These are phyloP conservation scores for Crepidotus variabilis DNA, from an alignment of 768 basidiomycete species.

Conservation along the genomic window DNA sequence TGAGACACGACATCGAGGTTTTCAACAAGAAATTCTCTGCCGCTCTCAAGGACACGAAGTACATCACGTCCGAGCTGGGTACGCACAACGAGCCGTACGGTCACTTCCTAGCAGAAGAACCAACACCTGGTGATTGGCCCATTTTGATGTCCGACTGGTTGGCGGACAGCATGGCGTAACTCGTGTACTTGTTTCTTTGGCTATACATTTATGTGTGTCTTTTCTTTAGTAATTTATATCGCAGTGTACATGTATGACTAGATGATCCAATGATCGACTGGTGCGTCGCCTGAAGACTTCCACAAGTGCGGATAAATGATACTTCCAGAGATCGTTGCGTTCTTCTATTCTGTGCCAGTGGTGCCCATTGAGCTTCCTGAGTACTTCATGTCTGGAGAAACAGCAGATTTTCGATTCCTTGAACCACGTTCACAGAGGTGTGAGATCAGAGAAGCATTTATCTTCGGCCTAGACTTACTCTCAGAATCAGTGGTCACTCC, in stretches of 20 bases:
- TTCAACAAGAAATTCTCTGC: constrained; percentile 15
- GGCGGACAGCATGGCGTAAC: constrained; percentile 11
- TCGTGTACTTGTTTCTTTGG: not conserved
- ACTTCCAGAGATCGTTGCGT: too few relatives aligned
- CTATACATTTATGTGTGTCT: not conserved
- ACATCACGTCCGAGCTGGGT: constrained; percentile 12
- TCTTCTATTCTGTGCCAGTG: too few relatives aligned
- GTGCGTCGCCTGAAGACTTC: too few relatives aligned
- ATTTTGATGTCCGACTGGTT: constrained; percentile 21
- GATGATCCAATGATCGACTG: too few relatives aligned
- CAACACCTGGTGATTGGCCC: constrained; percentile 15
- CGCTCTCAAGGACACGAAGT: not conserved
- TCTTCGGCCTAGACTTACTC: too few relatives aligned
- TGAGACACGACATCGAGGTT: constrained; percentile 23
- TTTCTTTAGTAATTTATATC: not conserved
- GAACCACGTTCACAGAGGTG: too few relatives aligned
- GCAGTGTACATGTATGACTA: not conserved
- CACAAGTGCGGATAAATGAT: too few relatives aligned
- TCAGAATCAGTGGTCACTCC: too few relatives aligned
- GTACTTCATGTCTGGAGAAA: too few relatives aligned
- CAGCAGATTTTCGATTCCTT: too few relatives aligned
- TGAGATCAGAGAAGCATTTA: too few relatives aligned
- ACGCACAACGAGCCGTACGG: constrained; percentile 29
- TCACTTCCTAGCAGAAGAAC: constrained; percentile 18
- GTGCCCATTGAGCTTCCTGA: too few relatives aligned